Evolutionary conservation across 345 rosid species (phyloP).

Genomic region (Populus nigra): DNA sequence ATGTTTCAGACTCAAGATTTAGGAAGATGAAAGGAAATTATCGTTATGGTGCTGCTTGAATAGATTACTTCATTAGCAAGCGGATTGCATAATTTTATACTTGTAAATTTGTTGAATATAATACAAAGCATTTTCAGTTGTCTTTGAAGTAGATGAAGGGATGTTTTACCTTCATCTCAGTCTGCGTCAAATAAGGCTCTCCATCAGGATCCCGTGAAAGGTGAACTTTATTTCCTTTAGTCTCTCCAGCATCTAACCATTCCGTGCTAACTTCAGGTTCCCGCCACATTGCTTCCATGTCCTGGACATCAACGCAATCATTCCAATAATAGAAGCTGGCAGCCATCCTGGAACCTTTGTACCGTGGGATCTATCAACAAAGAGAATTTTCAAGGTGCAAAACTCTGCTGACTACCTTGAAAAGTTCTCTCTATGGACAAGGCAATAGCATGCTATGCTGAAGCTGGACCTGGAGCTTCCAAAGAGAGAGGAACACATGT

Average conservation of each 20-base stretch:
- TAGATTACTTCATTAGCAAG: neutral
- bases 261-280: conserved; percentile 67
- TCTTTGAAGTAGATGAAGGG: neutral
- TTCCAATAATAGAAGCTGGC: conserved; percentile 83
- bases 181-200: conserved; percentile 79
- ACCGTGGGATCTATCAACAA: conserved; percentile 12
- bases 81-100: neutral
- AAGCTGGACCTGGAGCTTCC: neutral
- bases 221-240: conserved; percentile 71
- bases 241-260: conserved; percentile 88
- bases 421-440: neutral
- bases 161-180: conserved; percentile 71
- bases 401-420: neutral
- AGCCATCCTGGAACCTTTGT: conserved; percentile 44
- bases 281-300: conserved; percentile 85
- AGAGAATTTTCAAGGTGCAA: neutral
- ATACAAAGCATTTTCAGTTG: neutral
- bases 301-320: conserved; percentile 63
- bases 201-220: conserved; percentile 96
- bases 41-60: neutral
- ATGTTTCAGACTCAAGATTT: neutral
- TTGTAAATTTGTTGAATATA: neutral
- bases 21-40: neutral
- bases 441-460: neutral
- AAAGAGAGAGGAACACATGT: neutral